Base-by-base conservation (phyloP, 495 filamentous ascomycete species). In the Lepraria neglecta region DNA sequence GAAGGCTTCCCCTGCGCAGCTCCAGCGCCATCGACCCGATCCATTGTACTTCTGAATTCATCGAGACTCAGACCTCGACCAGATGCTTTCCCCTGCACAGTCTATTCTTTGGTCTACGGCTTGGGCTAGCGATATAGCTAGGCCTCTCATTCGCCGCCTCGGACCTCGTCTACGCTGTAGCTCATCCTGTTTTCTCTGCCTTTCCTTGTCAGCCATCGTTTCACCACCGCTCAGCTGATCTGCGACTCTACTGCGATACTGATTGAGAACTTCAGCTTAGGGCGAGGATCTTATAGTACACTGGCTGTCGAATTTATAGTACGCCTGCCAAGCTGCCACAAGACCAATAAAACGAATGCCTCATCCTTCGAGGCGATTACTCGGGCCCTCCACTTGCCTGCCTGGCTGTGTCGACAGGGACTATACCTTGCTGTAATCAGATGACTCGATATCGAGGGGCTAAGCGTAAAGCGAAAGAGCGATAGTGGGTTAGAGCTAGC, bases 91-190 rank as follows among this genome's bases (percentile, higher is more conserved):
- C 3, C 33, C 33, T 38, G 1, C 33, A 38, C 33, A 38, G 33
- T 38, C 33, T 11, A 38, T 38, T 38, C 33, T n/a, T n/a, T n/a
- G n/a, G n/a, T n/a, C 17, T 55, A 55, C 9, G 1, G n/a, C 17
- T 55, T 9, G 28, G 38, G 33, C n/a, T 6, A 55, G 17, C 17
- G 2, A 58, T 47, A 58, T 15, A 58, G 30, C n/a, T 14, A 31
- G 28, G 43, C n/a, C 43, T 53, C 38, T 60, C 3, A 60, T 60
- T 40, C 47, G 58, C 12, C 17, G 43, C 2, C 46, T 42, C 27
- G n/a, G 33, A 30, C 24, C 45, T 52, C 27, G 15, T 47, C 58
- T 14, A 6, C 35, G 35, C 24, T 60, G 24, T 7, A 53, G 19
- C 33, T 60, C n/a, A 60, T 52, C 3, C 30, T 52, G 28, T n/a